Evolutionary conservation across 163 green algal genomes (phyloP), one percentile per base, ranked within the genome.

Genomic region (Volvox carteri): DNA sequence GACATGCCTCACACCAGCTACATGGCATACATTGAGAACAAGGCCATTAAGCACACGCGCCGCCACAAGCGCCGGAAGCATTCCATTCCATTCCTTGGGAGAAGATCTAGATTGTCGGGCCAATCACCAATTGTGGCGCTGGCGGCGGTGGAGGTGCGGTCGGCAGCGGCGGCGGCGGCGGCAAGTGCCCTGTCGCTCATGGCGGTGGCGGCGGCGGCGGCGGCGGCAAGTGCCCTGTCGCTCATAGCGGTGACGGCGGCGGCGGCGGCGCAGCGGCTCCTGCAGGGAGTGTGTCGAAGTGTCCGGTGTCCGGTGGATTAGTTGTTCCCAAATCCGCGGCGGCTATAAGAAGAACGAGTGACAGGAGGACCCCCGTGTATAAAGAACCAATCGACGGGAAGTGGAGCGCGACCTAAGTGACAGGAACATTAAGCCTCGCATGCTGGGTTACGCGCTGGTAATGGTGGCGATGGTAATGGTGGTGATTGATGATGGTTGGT

Each of bases 11-110:
- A 41, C 65, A 21, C 30, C 48, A 94, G 72, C 37, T 91, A 25
- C 91, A 88, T 94, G 60, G 56, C 80, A 1, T 94, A 86, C 87
- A 91, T 95, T 58, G 91, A 95, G 90, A 93, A 92, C 78, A 93
- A 93, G 84, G 92, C 89, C 4, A 72, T 86, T 52, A 95, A 95
- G 91, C 91, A 94, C 90, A 91, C 91, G 91, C 89, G 91, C 68
- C 86, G 93, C 56, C 88, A 93, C 83, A 91, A 88, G 70, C 90
- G 88, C 60, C 79, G 88, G 73, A 93, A 92, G 76, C 83, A 90
- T 70, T 68, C 68, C 54, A n/a, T n/a, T n/a, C n/a, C n/a, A 95
- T 94, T 46, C 91, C 92, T 12, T 93, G 91, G 91, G 76, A 93
- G 21, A 93, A 93, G 91, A 92, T 93, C 72, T 92, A 93, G 87